A percentile compares a stretch with the other conserved stretches of the same genome.
phyloP scores from a whole-genome alignment of 1,139 yeast species.

The Candida sanyaensis region DNA sequence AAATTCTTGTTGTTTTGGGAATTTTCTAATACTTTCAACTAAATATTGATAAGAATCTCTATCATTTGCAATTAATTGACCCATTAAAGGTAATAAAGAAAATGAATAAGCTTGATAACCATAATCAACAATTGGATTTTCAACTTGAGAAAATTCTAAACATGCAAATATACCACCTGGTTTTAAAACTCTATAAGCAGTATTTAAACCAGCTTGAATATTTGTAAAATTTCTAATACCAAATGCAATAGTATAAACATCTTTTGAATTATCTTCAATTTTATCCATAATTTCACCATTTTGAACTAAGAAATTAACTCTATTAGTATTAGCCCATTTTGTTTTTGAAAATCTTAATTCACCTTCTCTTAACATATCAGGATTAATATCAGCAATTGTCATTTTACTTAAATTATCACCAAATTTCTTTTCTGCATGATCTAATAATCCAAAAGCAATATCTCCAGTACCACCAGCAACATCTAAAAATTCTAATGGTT shows the following conservation, averaged over 20 bases:
- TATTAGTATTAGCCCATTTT: constrained; percentile 53
- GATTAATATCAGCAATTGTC: constrained; percentile 93
- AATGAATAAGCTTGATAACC: constrained; percentile 88
- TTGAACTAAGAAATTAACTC: constrained; percentile 83
- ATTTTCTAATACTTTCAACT: constrained; percentile 89
- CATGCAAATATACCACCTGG: constrained; percentile 98
- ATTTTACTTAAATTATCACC: constrained; percentile 77
- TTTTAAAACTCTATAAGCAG: constrained; percentile 91
- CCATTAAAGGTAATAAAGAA: constrained; percentile 88
- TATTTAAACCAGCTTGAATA: constrained; percentile 87
- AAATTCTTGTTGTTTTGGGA: constrained; percentile 91
- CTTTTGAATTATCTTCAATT: constrained; percentile 86
- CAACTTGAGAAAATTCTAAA: constrained; percentile 91
- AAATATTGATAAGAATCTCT: constrained; percentile 93
- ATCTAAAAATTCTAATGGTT: constrained; percentile 85
- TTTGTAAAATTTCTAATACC: constrained; percentile 97
- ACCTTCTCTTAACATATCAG: constrained; percentile 96
- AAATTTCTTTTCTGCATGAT: constrained; percentile 80
- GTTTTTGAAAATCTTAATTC: constrained; percentile 64
- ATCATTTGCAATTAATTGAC: constrained; percentile 92
- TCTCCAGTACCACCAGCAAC: constrained; percentile 99
- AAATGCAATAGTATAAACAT: constrained; percentile 93
- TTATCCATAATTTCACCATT: constrained; percentile 89
- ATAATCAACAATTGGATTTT: constrained; percentile 71
- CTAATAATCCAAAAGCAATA: constrained; percentile 91